Base-by-base conservation (phyloP, 768 basidiomycete genomes). In the Mycena galopus region DNA sequence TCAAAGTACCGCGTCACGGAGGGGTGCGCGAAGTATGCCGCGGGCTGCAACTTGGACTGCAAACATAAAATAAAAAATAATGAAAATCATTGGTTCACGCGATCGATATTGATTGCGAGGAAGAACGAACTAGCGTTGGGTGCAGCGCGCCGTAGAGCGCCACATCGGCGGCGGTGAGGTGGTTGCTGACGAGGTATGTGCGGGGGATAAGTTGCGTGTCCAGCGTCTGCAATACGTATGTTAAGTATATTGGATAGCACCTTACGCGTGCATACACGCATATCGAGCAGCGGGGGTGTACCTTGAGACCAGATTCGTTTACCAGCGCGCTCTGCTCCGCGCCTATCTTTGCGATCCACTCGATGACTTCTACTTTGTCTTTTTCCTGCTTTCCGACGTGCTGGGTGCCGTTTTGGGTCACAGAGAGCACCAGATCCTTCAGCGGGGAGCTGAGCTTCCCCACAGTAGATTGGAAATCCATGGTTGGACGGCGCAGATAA, bases 1-100 rank as follows among this genome's bases (percentile, higher is more conserved):
- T 97, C 94, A 79, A 99, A 97, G 87, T 97, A 98, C 55, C 98
- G 94, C 50, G 94, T 94, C 44, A 99, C 81, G 25, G 94, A 88
- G 7, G 97, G 96, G 65, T 91, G 88, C 21, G 91, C 83, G 79
- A 94, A 92, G 84, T 94, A 93, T 79, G 94, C 89, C n/a, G 87
- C 75, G 6, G 93, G 86, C 76, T 90, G 88, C 21, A 93, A 84
- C 78, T 92, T 90, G 11, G 93, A 89, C 93, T 97, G 59, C n/a
- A n/a, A n/a, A n/a, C n/a, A n/a, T 11, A 33, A 25, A 57, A 71
- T 21, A 30, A n/a, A 4, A 17, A 27, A n/a, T n/a, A n/a, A n/a
- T n/a, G n/a, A 39, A 19, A 44, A 23, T 60, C 44, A 62, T 51
- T 51, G 30, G 61, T 53, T 37, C 30, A 60, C 59, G 23, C 55